Evolutionary conservation across 1,284 basidiomycete species (phyloP), one percentile per base, ranked within the genome.

Genomic region (Sanghuangporus baumii): DNA sequence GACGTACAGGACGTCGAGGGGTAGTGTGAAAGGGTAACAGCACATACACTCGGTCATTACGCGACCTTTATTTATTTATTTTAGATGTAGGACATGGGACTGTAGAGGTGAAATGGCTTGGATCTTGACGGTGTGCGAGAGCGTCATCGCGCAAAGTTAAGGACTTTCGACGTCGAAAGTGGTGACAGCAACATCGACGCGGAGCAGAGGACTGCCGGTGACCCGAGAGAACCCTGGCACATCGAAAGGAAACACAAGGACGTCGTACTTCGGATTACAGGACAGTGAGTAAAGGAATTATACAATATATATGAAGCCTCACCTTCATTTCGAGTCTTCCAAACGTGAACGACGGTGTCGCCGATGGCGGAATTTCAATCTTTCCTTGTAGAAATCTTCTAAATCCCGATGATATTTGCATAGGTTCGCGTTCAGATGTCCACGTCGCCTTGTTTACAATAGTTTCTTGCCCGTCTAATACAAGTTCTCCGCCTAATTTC

Each of bases 281-380:
- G 11, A 3, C 31, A 11, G 8, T 55, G 36, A 41, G 16, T 14
- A 47, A 3, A 54, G 7, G 16, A 11, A n/a, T 12, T 20, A 20
- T 16, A 16, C 18, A 31, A 58, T 20, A 23, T 16, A 40, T 31
- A 20, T 34, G 40, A 14, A 38, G 38, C 11, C 36, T 18, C 4
- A 60, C 62, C 54, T 64, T 64, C 18, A 60, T 36, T 47, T 60
- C 62, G 14, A 64, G 43, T 26, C 40, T 55, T 16, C 62, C 62
- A 36, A 64, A 64, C 0, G 50, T 54, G 37, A 65, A 65, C 0
- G 63, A 57, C 7, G 63, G 63, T 2, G 55, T 46, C 20, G 50
- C 7, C 14, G 26, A 54, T 14, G 43, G 47, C 31, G 63, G 55
- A 7, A 65, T 18, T 6, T 18, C 34, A 46, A 65, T 61, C 38